A percentile compares a stretch with the other conserved stretches of the same genome.
Conservation (phyloP, 1,284 basidiomycete genomes). For the Phellopilus nigrolimitatus region DNA sequence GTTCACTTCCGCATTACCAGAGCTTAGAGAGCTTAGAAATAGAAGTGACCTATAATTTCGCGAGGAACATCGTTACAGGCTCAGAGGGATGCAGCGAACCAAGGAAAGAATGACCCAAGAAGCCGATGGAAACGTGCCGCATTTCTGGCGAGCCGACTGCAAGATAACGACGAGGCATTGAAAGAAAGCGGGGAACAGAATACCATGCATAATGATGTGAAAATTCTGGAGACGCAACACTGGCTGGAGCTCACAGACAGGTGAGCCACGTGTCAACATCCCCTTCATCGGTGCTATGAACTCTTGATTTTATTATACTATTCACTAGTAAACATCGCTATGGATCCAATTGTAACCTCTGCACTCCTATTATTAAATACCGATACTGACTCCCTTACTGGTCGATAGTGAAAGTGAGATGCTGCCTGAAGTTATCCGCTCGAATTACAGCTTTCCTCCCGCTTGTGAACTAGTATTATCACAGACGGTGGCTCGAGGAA, state of each 20-base stretch:
- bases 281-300: neutral
- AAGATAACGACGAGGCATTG: conserved; percentile 40
- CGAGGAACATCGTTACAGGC: conserved; percentile 28
- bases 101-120: conserved; percentile 40
- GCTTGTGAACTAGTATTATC: conserved; percentile 51
- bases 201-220: conserved; percentile 33
- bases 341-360: conserved; percentile 52
- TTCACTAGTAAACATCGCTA: conserved; percentile 58
- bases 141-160: conserved; percentile 38
- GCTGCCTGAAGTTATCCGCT: neutral
- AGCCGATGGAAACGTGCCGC: conserved; percentile 45
- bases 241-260: conserved; percentile 66
- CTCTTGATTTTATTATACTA: neutral
- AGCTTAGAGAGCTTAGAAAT: too few relatives aligned
- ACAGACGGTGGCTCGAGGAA: conserved; percentile 55
- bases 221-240: conserved; percentile 53
- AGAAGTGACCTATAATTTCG: conserved; percentile 8
- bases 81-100: conserved; percentile 35
- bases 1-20: conserved; percentile 20
- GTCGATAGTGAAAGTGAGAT: conserved; percentile 35
- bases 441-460: conserved; percentile 5
- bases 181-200: conserved; percentile 24
- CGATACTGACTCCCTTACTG: conserved; percentile 6
- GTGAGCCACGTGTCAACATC: conserved; percentile 29
- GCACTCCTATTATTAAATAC: conserved; percentile 1